Conservation (phyloP, 352 stramenopile genomes). For the Pythium dissimile region DNA sequence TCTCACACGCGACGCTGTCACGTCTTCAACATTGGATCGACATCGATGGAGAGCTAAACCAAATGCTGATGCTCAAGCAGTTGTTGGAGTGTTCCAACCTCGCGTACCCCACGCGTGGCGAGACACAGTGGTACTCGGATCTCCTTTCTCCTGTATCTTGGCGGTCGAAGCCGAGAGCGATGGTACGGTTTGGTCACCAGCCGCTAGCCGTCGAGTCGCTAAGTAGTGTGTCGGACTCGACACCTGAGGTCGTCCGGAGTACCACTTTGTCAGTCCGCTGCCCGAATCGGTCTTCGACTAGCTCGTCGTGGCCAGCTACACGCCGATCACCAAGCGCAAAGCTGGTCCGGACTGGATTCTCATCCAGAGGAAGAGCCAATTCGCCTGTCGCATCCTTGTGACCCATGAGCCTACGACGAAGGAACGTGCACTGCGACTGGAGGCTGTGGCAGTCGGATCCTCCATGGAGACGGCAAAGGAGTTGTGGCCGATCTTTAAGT, state of each 20-base stretch:
- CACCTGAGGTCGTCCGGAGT: constrained; percentile 20
- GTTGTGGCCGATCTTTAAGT: constrained; percentile 4
- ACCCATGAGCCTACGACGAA: background rate
- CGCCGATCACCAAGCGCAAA: background rate
- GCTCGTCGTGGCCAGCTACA: constrained; percentile 20
- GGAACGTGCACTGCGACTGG: background rate
- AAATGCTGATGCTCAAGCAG: constrained; percentile 19
- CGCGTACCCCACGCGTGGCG: background rate
- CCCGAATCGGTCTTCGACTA: constrained; percentile 25
- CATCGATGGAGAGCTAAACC: constrained; percentile 1
- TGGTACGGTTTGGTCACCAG: background rate
- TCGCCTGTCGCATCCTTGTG: background rate
- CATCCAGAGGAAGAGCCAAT: background rate
- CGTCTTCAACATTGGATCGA: background rate
- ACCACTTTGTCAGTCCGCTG: constrained; percentile 17
- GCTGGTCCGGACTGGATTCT: constrained; percentile 1
- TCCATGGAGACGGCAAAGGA: background rate
- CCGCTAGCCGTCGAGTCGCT: background rate
- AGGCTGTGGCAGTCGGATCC: background rate
- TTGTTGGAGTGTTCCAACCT: constrained; percentile 17
- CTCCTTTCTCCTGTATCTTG: background rate
- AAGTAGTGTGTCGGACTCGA: background rate
- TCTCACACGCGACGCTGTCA: background rate
- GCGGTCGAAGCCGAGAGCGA: background rate
- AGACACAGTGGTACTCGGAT: constrained; percentile 8